These are phyloP conservation scores for Irpex sp. DNA, from an alignment of 1,284 basidiomycete genomes.

Conservation along the genomic window DNA sequence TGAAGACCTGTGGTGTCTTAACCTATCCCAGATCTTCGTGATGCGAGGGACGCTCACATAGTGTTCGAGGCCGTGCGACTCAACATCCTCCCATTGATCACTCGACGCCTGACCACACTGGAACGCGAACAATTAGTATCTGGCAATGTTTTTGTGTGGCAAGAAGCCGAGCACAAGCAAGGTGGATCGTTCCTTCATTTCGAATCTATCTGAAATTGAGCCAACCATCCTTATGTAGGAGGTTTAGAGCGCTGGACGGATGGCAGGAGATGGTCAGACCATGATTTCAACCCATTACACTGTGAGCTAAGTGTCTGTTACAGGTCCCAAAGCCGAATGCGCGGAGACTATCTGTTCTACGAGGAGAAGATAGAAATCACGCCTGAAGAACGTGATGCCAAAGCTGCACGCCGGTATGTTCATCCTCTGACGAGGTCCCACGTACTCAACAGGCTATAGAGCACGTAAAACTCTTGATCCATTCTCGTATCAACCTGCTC, in stretches of 20 bases:
- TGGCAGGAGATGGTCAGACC: constrained; percentile 61
- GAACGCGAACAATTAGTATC: constrained; percentile 67
- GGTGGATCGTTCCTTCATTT: constrained; percentile 17
- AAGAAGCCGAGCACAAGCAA: constrained; percentile 71
- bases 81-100: constrained; percentile 66
- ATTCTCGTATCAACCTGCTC: constrained; percentile 47
- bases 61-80: constrained; percentile 73
- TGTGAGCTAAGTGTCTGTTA: not conserved
- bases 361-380: constrained; percentile 78
- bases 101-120: constrained; percentile 57
- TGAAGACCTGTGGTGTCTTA: not conserved
- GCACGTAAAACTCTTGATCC: constrained; percentile 62
- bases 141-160: constrained; percentile 80
- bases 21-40: constrained; percentile 52
- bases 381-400: constrained; percentile 69
- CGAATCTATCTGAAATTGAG: not conserved
- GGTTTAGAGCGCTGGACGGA: constrained; percentile 77
- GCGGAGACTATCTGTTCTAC: constrained; percentile 77
- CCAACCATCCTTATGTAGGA: constrained; percentile 28
- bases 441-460: constrained; percentile 30
- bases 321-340: constrained; percentile 79
- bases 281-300: constrained; percentile 4
- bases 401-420: constrained; percentile 63
- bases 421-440: constrained; percentile 7
- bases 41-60: constrained; percentile 55